Conservation (phyloP, 2,329 filamentous ascomycete species). For the Cladosporium sphaerospermum region DNA sequence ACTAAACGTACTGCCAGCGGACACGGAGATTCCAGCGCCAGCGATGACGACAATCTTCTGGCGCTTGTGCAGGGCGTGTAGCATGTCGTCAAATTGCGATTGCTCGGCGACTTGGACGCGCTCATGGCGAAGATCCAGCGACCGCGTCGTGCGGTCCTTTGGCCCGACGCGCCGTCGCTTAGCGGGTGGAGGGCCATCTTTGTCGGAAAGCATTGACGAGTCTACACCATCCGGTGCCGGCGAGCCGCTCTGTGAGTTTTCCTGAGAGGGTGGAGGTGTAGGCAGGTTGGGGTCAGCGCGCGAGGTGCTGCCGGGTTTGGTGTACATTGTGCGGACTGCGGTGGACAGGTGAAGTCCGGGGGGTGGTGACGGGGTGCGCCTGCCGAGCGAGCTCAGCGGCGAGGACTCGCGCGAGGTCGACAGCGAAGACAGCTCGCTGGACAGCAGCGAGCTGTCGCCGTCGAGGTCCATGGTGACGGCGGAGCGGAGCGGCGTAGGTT, state of each 20-base stretch:
- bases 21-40: slow-evolving; percentile 93
- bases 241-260: slow-evolving; percentile 41
- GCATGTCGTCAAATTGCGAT: slow-evolving; percentile 59
- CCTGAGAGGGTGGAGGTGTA: slow-evolving; percentile 37
- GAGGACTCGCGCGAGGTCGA: slow-evolving; percentile 26
- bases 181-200: slow-evolving; percentile 61
- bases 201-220: slow-evolving; percentile 40
- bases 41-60: slow-evolving; percentile 96
- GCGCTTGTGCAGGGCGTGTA: slow-evolving; percentile 73
- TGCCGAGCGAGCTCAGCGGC: slow-evolving; percentile 33
- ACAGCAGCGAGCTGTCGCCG: slow-evolving; percentile 18
- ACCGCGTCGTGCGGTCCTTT: slow-evolving; percentile 70
- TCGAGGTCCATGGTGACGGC: slow-evolving; percentile 15
- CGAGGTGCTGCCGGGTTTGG: slow-evolving; percentile 12
- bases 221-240: slow-evolving; percentile 42
- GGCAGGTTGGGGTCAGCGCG: slow-evolving; percentile 12
- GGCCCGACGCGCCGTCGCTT: slow-evolving; percentile 68
- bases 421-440: slow-evolving; percentile 23
- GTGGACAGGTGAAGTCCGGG: slow-evolving; percentile 16
- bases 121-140: slow-evolving; percentile 62
- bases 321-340: slow-evolving; percentile 5
- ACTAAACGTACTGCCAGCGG: slow-evolving; percentile 70
- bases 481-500: background rate
- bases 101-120: slow-evolving; percentile 50
- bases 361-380: slow-evolving; percentile 33